Evolutionary conservation across 352 stramenopile species (phyloP).

Genomic region (Phytophthora ohioensis): DNA sequence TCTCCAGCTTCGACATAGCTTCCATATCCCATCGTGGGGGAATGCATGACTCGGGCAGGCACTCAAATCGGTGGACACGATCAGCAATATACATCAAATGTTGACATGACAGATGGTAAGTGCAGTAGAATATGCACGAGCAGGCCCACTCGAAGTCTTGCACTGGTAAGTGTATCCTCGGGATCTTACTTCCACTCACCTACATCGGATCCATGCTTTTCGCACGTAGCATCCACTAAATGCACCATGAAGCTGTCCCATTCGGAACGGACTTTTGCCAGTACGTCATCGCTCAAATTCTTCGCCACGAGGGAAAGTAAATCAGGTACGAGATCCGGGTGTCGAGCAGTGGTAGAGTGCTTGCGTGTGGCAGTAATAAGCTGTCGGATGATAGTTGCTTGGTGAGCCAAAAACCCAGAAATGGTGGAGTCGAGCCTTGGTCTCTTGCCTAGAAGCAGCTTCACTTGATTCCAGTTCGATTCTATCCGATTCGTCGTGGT

Average conservation of each 20-base stretch:
- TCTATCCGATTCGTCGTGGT: background rate
- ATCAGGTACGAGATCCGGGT: background rate
- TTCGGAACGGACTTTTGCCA: background rate
- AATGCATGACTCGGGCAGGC: too few species aligned
- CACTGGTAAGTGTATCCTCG: too few species aligned
- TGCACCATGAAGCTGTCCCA: background rate
- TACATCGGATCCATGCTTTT: background rate
- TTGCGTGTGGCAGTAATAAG: background rate
- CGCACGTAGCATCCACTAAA: background rate
- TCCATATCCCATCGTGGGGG: too few species aligned
- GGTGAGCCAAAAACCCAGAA: background rate
- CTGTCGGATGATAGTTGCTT: slow-evolving; percentile 16
- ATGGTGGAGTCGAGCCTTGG: background rate
- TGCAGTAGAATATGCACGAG: too few species aligned
- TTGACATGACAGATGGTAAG: too few species aligned
- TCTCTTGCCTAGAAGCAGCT: background rate
- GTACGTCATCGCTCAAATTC: background rate
- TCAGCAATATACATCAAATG: too few species aligned
- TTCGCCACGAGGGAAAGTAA: background rate
- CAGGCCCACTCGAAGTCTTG: too few species aligned
- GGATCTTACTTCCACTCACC: too few species aligned
- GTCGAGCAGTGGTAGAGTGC: background rate
- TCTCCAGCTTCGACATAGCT: too few species aligned
- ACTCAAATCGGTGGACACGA: too few species aligned
- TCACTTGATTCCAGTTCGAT: background rate